Base-by-base conservation (phyloP, 805 yeast genomes). In the Saturnispora mendoncae region DNA sequence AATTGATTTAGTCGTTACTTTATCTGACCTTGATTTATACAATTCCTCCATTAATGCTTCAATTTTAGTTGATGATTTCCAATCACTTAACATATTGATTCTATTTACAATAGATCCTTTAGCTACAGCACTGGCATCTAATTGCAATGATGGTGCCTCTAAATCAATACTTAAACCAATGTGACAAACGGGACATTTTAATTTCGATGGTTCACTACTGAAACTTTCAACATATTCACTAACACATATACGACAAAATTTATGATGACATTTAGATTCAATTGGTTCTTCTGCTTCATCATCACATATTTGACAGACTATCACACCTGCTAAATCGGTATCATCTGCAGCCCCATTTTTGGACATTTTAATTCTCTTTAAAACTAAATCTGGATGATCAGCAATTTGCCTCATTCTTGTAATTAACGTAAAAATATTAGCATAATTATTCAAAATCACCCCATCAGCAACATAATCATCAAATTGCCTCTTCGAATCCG, bases 241-340 rank as follows among this genome's bases (percentile, higher is more conserved):
- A 43, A 92, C 76, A 58, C 99, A 92, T 68, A 92, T 69, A 23
- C 99, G 74, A 58, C 99, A 92, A 57, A 92, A 92, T 47, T 74
- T 75, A 57, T 92, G 99, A 51, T 84, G 95, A 60, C 99, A 92
- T 56, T 82, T 84, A 2, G 95, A 82, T 59, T 84, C 88, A 36
- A 92, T 87, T 0, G 98, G 95, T 46, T 92, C 99, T 60, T 92
- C 97, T 0, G 97, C 97, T 61, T 88, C 97, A 56, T 92, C 99
- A 51, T 88, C 97, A 62, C 99, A 92, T 19, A 92, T 58, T 50
- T 85, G 94, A 57, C 99, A 92, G 32, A 92, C 80, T 9, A 87
- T 74, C 1, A 76, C 76, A 9, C 71, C 72, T 54, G 50, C 53
- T 62, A 46, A 23, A 14, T 44, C 44, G n/a, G 33, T 57, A 18